phyloP scores from a whole-genome alignment of 73 alveolate species.

The Uronychia binucleata region DNA sequence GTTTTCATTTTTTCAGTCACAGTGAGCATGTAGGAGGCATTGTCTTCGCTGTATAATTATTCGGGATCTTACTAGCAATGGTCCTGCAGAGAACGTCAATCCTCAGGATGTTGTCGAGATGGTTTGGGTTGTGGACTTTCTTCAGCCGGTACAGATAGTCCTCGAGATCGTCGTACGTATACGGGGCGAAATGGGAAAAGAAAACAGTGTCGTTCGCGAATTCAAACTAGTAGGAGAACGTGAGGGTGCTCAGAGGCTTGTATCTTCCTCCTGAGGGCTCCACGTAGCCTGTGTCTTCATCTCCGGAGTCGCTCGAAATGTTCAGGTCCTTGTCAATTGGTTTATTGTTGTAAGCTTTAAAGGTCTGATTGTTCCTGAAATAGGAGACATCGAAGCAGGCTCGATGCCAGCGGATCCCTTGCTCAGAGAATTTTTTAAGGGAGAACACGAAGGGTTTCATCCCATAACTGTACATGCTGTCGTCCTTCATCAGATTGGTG shows the following conservation, averaged over 20 bases:
- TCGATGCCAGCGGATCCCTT: constrained; percentile 68
- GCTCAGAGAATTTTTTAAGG: constrained; percentile 23
- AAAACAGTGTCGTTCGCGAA: constrained; percentile 82
- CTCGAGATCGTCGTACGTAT: constrained; percentile 78
- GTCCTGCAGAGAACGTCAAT: constrained; percentile 50
- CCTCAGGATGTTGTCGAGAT: constrained; percentile 43
- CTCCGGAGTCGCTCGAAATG: too few relatives aligned
- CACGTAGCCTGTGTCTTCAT: too few relatives aligned
- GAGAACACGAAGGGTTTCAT: constrained; percentile 78
- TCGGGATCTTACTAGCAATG: constrained; percentile 27
- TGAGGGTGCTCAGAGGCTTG: constrained; percentile 71
- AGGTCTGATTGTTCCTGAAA: constrained; percentile 45
- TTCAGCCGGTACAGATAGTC: constrained; percentile 12
- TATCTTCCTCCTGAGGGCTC: too few relatives aligned
- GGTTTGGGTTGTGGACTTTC: not conserved
- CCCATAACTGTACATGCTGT: constrained; percentile 83
- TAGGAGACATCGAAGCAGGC: constrained; percentile 72
- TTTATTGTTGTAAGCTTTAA: too few relatives aligned
- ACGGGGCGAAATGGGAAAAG: constrained; percentile 88
- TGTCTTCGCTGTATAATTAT: not conserved
- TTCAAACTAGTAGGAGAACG: constrained; percentile 79
- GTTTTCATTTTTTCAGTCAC: constrained; percentile 47
- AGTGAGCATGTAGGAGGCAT: constrained; percentile 55
- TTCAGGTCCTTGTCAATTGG: too few relatives aligned
- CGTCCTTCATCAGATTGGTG: constrained; percentile 76